These are phyloP conservation scores for Scortechinia acanthostroma DNA, from an alignment of 2,329 filamentous ascomycete species.

Conservation along the genomic window DNA sequence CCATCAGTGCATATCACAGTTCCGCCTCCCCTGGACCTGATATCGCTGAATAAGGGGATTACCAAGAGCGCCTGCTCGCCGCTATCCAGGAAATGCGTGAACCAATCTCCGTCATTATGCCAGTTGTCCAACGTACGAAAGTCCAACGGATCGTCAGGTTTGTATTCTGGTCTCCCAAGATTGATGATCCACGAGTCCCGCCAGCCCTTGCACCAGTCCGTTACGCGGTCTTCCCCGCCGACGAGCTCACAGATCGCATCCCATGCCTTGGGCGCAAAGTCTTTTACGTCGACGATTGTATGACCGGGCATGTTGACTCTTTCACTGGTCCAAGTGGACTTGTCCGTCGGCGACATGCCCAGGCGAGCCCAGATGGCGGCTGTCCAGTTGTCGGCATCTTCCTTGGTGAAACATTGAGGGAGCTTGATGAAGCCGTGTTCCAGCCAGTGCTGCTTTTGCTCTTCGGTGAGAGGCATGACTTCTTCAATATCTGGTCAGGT, in stretches of 20 bases:
- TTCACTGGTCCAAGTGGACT: conserved; percentile 55
- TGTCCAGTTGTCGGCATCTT: conserved; percentile 36
- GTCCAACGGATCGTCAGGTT: conserved; percentile 42
- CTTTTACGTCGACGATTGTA: conserved; percentile 38
- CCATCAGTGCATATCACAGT: conserved; percentile 57
- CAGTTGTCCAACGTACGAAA: conserved; percentile 49
- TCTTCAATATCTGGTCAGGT: too few relatives aligned
- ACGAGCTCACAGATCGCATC: conserved; percentile 58
- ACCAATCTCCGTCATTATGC: conserved; percentile 70
- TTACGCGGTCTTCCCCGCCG: conserved; percentile 50
- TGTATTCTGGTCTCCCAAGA: conserved; percentile 44
- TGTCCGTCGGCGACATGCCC: conserved; percentile 56
- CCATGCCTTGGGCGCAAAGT: conserved; percentile 61
- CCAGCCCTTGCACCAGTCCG: conserved; percentile 43
- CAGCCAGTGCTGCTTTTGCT: conserved; percentile 43
- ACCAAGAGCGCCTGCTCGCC: conserved; percentile 64
- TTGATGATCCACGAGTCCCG: conserved; percentile 65
- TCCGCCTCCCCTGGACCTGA: conserved; percentile 50
- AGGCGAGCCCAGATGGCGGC: conserved; percentile 53
- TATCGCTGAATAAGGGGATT: conserved; percentile 61
- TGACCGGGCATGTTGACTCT: conserved; percentile 60
- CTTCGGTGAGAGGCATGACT: too few relatives aligned
- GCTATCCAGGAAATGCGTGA: conserved; percentile 65
- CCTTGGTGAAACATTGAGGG: conserved; percentile 37
- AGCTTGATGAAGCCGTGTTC: conserved; percentile 46